Conservation (phyloP, 805 yeast genomes). For the Maudiozyma pseudohumilis region DNA sequence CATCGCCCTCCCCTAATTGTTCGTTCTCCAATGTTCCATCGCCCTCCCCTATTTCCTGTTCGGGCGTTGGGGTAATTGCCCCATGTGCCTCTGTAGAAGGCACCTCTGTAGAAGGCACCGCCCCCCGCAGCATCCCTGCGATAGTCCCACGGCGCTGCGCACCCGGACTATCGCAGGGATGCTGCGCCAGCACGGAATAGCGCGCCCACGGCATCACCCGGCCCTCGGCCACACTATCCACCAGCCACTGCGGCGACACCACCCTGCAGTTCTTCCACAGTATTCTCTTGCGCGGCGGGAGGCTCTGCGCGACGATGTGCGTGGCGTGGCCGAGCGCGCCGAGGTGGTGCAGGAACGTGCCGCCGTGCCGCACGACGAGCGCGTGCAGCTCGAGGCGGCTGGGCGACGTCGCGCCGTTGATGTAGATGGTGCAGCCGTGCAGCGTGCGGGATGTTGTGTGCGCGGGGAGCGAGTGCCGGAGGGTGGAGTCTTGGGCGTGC, state of each 20-base stretch:
- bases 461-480: constrained; percentile 13
- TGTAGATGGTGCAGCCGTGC: constrained; percentile 53
- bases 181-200: no score
- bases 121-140: no score
- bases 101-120: no score
- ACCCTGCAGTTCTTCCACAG: constrained; percentile 64
- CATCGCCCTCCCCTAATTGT: no score
- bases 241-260: constrained; percentile 75
- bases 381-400: constrained; percentile 64
- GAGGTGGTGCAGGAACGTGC: constrained; percentile 58
- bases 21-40: no score
- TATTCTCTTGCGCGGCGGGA: constrained; percentile 65
- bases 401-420: constrained; percentile 86
- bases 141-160: no score
- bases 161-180: no score
- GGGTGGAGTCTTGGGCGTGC: constrained; percentile 16
- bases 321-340: constrained; percentile 66
- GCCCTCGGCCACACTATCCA: constrained; percentile 45
- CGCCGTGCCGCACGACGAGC: constrained; percentile 69
- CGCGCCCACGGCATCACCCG: constrained; percentile 59
- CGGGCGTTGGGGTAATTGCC: no score
- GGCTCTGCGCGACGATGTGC: constrained; percentile 69
- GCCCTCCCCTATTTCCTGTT: no score
- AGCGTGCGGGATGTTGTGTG: constrained; percentile 38
- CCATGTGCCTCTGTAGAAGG: no score